Conservation (phyloP, 2,329 filamentous ascomycete species). For the Sporothrix curviconia region DNA sequence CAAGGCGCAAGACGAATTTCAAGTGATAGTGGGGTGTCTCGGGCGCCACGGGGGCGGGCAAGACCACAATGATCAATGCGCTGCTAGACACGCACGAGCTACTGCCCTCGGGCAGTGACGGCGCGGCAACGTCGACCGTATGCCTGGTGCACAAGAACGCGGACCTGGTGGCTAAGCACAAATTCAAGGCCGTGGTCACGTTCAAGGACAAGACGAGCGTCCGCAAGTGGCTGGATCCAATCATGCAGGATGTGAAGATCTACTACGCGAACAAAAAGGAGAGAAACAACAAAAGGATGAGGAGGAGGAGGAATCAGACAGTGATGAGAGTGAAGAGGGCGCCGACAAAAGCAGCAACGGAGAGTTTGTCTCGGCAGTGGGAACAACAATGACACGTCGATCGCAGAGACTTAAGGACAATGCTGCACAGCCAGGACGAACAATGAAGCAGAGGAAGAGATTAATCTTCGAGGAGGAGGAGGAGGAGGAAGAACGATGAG, state of each 20-base stretch:
- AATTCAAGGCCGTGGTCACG: background rate
- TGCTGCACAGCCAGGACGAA: too few species aligned
- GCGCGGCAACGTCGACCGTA: constrained; percentile 8
- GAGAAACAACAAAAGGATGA: background rate
- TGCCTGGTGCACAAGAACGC: constrained; percentile 10
- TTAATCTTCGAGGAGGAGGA: background rate
- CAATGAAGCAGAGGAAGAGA: background rate
- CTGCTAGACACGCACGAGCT: constrained; percentile 13
- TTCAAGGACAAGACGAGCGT: background rate
- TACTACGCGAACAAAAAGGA: background rate
- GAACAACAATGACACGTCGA: too few species aligned
- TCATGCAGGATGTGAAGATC: background rate
- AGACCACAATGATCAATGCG: constrained; percentile 15
- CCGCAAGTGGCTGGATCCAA: background rate
- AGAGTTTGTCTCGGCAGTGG: too few species aligned
- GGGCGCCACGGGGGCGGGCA: constrained; percentile 12
- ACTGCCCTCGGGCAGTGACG: constrained; percentile 14
- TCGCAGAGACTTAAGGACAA: too few species aligned
- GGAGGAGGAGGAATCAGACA: background rate
- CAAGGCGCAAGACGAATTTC: background rate
- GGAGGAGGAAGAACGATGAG: background rate
- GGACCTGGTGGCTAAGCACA: background rate
- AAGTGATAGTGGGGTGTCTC: constrained; percentile 11
- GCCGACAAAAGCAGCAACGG: background rate
- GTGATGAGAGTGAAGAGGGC: background rate